Base-by-base conservation (phyloP, 139 green algal genomes). In the Picochlorum costavermella region DNA sequence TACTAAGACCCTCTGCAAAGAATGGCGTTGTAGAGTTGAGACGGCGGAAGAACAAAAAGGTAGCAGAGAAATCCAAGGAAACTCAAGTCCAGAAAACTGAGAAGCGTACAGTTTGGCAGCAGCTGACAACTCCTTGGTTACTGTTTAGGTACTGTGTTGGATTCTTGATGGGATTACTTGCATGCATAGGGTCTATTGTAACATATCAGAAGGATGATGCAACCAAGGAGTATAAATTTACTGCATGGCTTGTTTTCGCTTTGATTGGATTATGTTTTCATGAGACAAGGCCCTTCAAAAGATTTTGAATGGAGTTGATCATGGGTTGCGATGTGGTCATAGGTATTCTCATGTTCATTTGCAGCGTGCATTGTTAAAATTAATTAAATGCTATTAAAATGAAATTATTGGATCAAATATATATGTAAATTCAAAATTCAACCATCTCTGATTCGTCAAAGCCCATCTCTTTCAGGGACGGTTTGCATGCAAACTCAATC, bases 401-500 rank as follows among this genome's bases (percentile, higher is more conserved):
- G 43, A 17, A 49, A 49, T 49, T 49, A 49, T 17, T 17, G 43
- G 43, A 49, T 23, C 20, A 23, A 23, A 23, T 23, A 23, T 23
- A 49, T 10, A 49, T 17, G 43, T 12, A 12, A 49, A 28, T 14
- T 53, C 12, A 92, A 64, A 88, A 88, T 25, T 78, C 56, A 44
- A 90, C 69, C 36, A 81, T 78, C 28, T 83, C 64, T 23, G 89
- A 81, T 3, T 69, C 49, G 1, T 40, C 51, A 70, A 84, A 89
- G 6, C 83, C 84, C 56, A 88, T 49, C 45, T 76, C 78, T 30
- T 70, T 69, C 16, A 96, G 72, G 61, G 89, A 89, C 0, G 90
- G 90, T 23, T 85, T 67, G 75, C 90, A 95, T 2, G 87, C 87
- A 60, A 86, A 85, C 61, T 96, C 86, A 60, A 96, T 82, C 90